Evolutionary conservation across 1,284 basidiomycete genomes (phyloP), one percentile per base, ranked within the genome.

Genomic region (Sphagnurus paluster): DNA sequence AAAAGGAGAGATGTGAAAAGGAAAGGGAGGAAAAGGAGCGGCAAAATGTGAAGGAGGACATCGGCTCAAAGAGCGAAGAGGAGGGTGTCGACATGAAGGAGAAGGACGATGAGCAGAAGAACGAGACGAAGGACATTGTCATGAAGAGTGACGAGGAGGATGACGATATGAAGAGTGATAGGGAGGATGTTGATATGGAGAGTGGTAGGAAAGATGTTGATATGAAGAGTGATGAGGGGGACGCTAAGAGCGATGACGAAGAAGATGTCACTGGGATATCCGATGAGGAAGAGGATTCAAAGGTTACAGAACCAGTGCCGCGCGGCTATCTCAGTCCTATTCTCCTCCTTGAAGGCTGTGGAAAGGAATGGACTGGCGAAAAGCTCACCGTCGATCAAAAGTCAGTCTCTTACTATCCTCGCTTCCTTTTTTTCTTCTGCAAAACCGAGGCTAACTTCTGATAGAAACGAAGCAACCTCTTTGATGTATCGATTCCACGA

Each of bases 291-390:
- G 30, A 33, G 7, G 30, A 16, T n/a, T n/a, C n/a, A n/a, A n/a
- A n/a, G n/a, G n/a, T n/a, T n/a, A n/a, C n/a, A n/a, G 16, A 28
- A 16, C 33, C 3, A 7, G 2, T n/a, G 14, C 24, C 24, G n/a
- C 9, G 19, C 2, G 16, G 30, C 7, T 58, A 64, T 46, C 54
- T 67, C 33, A 75, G 71, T 47, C 70, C 75, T 0, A 69, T 79
- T 39, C 55, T 80, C 44, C 64, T 80, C 20, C 49, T 79, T 19
- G 77, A 80, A 56, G 63, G 75, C 43, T 79, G 77, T 52, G 76
- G 76, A 2, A 45, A 45, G 9, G 64, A 64, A 6, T 59, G 75
- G 11, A 34, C 59, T 13, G 42, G 63, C 2, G 24, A 30, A 1
- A 42, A 52, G 32, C 61, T 76, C 32, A 60, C 46, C 17, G 17